phyloP scores from a whole-genome alignment of 148 eudicot genomes.

The Rhododendron ferrugineum region DNA sequence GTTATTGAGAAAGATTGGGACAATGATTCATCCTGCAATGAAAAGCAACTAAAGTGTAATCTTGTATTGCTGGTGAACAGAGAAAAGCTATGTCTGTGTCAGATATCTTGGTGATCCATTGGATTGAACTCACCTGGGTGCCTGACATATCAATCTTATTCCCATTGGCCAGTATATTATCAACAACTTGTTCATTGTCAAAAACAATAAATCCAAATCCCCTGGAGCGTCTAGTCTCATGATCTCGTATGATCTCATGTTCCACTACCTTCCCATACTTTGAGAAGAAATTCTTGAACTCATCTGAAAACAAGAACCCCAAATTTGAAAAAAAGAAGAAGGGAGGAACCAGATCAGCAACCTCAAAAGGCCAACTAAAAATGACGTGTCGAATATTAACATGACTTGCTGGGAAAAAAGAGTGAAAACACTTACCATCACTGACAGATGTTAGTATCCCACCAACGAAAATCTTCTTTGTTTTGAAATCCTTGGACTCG shows the following conservation, averaged over 20 bases:
- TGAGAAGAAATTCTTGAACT: slow-evolving; percentile 62
- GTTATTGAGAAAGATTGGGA: neutral
- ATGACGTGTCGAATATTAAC: neutral
- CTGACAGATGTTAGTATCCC: slow-evolving; percentile 58
- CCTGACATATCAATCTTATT: slow-evolving; percentile 67
- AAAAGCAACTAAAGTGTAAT: neutral
- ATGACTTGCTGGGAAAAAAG: neutral
- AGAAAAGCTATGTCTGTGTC: neutral
- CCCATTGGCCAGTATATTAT: slow-evolving; percentile 49
- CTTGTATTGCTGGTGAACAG: neutral
- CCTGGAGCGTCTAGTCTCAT: slow-evolving; percentile 63
- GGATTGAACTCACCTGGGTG: slow-evolving; percentile 41
- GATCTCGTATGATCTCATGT: slow-evolving; percentile 72
- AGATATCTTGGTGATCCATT: neutral
- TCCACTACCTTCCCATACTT: slow-evolving; percentile 67
- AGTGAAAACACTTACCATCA: slow-evolving; percentile 30
- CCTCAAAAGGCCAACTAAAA: neutral
- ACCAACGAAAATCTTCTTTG: slow-evolving; percentile 81
- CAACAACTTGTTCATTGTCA: slow-evolving; percentile 63
- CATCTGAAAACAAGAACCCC: slow-evolving; percentile 34
- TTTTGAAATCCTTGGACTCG: slow-evolving; percentile 60
- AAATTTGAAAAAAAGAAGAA: neutral
- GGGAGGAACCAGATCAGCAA: neutral
- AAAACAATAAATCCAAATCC: slow-evolving; percentile 78
- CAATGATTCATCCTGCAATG: neutral